These are phyloP conservation scores for Starmerella khaoyaiensis DNA, from an alignment of 805 yeast species.

Conservation along the genomic window DNA sequence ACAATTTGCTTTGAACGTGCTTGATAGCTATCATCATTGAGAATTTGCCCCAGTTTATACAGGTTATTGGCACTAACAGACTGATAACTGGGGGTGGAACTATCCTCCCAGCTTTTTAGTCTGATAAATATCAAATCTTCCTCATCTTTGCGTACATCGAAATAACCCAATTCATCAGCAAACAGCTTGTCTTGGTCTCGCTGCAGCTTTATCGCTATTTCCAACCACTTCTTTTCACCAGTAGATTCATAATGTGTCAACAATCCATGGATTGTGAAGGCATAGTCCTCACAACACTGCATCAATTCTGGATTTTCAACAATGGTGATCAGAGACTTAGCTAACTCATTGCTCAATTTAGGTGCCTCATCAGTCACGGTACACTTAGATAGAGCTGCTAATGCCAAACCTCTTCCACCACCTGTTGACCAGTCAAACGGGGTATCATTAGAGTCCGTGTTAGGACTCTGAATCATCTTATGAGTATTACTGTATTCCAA, in stretches of 20 bases:
- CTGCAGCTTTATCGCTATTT: conserved; percentile 27
- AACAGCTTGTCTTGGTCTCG: conserved; percentile 25
- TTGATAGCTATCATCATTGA: neutral
- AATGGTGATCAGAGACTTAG: conserved; percentile 1
- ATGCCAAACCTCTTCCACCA: too few relatives aligned
- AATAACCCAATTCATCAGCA: conserved; percentile 30
- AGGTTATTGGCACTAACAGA: conserved; percentile 27
- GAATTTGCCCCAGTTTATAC: neutral
- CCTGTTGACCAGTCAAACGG: too few relatives aligned
- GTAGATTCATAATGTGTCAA: conserved; percentile 27
- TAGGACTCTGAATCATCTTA: too few relatives aligned
- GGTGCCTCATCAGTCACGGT: too few relatives aligned
- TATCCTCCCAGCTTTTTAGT: conserved; percentile 29
- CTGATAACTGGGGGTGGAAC: conserved; percentile 31
- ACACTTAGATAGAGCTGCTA: too few relatives aligned
- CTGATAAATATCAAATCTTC: conserved; percentile 24
- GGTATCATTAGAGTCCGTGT: too few relatives aligned
- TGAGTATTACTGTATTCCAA: too few relatives aligned
- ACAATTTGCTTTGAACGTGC: too few relatives aligned
- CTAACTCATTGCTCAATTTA: too few relatives aligned
- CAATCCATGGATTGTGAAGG: conserved; percentile 27
- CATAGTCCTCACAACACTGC: conserved; percentile 30
- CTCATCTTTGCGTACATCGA: conserved; percentile 6
- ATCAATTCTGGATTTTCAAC: neutral
- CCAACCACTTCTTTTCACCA: conserved; percentile 21